Evolutionary conservation across 2,329 filamentous ascomycete species (phyloP), one percentile per base, ranked within the genome.

Genomic region (Fusarium sp.): DNA sequence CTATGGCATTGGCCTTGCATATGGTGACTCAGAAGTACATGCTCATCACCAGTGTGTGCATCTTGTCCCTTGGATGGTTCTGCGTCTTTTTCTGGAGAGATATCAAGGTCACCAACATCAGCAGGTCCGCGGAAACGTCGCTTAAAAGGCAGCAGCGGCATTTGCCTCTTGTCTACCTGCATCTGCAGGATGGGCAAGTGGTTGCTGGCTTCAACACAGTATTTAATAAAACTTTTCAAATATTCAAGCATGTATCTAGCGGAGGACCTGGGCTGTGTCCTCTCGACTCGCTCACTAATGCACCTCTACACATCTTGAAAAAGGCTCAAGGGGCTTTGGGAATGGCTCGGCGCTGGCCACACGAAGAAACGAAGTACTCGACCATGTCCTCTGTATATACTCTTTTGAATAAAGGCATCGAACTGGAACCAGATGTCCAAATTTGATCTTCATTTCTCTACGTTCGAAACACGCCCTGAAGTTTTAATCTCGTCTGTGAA

Each of bases 1-100:
- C 6, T 78, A 83, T 10, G 90, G 87, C 0, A 92, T 94, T 69
- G 87, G 90, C 60, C 81, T 82, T 18, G 90, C 92, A 0, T 94
- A 94, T 74, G 87, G 83, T 1, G 85, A 88, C 87, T 0, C 88
- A 90, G 80, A 82, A 83, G 18, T 81, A 84, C 45, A 88, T 90
- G 86, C 80, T 89, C 60, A 86, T 89, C 50, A 85, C 86, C 1
- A 88, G 87, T 45, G 80, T 34, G 25, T 85, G 79, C 32, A 81
- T 87, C 11, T 83, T 87, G 80, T 83, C 81, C 20, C 80, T 84
- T 86, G 81, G 84, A 80, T 60, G 80, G 75, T 68, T 68, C 30
- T 80, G 78, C 56, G 77, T 76, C n/a, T 80, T 79, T 67, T 71
- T 88, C n/a, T 90, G 87, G 87, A 83, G 85, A 71, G 84, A 90